A percentile compares a stretch with the other conserved stretches of the same genome.
phyloP scores from a whole-genome alignment of 2,329 filamentous ascomycete species.

The Phoma herbarum region DNA sequence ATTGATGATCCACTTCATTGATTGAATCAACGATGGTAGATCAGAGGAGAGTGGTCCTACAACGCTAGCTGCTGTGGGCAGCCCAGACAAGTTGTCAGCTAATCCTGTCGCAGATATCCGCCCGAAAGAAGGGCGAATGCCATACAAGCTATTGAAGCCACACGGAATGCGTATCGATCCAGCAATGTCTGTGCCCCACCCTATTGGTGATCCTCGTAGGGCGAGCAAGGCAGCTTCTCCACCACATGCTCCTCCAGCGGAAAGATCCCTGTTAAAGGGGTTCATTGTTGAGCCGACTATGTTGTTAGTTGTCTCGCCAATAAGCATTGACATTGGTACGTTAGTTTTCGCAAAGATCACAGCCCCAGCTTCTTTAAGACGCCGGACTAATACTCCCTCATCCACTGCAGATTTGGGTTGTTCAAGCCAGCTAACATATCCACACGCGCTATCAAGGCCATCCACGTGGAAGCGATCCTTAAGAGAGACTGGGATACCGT shows the following conservation, averaged over 20 bases:
- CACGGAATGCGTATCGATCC: conserved; percentile 53
- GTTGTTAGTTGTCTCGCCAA: conserved; percentile 63
- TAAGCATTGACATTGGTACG: conserved; percentile 54
- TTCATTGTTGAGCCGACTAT: conserved; percentile 64
- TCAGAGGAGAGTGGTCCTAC: too few species aligned
- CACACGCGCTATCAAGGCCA: conserved; percentile 63
- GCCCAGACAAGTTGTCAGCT: too few species aligned
- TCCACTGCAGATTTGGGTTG: conserved; percentile 15
- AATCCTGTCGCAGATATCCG: too few species aligned
- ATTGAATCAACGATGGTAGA: too few species aligned
- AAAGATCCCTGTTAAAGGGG: conserved; percentile 63
- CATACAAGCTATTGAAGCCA: too few species aligned
- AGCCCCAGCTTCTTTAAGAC: conserved; percentile 50
- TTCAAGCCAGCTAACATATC: conserved; percentile 57
- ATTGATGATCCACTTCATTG: too few species aligned
- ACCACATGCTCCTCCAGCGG: conserved; percentile 66
- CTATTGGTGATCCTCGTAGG: conserved; percentile 64
- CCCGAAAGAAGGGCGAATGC: too few species aligned
- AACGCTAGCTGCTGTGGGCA: too few species aligned
- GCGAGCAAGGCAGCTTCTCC: conserved; percentile 67
- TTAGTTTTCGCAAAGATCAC: conserved; percentile 61
- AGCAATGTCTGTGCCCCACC: conserved; percentile 65
- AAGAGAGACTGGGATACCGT: conserved; percentile 62
- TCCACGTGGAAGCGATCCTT: conserved; percentile 68
- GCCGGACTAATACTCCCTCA: conserved; percentile 18